Percentiles rank a stretch among this genome's conserved stretches.
Evolutionary conservation across 2,329 filamentous ascomycete genomes (phyloP).

Genomic region (Hypoxylon sp.): DNA sequence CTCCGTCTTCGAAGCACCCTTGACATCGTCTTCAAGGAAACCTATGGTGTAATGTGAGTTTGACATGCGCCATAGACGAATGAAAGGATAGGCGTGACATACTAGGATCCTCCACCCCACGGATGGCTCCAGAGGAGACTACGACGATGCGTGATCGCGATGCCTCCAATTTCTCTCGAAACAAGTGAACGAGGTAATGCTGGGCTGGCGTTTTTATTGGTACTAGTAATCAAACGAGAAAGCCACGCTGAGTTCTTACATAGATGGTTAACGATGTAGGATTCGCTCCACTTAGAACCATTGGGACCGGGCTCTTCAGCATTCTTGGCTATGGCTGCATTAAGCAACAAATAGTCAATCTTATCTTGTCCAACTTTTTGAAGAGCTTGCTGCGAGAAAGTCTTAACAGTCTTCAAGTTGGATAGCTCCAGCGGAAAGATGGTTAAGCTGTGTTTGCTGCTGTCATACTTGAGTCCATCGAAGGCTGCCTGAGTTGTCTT

Average conservation of each 20-base stretch:
- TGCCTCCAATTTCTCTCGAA: conserved; percentile 63
- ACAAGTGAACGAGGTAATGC: conserved; percentile 66
- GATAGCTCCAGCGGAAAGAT: conserved; percentile 65
- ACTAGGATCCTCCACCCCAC: conserved; percentile 59
- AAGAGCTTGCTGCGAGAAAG: conserved; percentile 63
- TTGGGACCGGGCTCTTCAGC: conserved; percentile 56
- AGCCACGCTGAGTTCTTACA: conserved; percentile 55
- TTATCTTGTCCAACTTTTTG: conserved; percentile 58
- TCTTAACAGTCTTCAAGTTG: conserved; percentile 61
- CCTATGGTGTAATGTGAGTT: conserved; percentile 30
- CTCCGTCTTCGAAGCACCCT: conserved; percentile 56
- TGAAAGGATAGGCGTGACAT: conserved; percentile 27
- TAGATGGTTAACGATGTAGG: conserved; percentile 67
- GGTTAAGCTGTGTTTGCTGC: conserved; percentile 57
- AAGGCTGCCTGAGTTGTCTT: conserved; percentile 59
- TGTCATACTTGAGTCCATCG: conserved; percentile 60
- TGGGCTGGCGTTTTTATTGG: conserved; percentile 59
- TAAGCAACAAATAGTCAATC: conserved; percentile 66
- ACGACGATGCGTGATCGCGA: conserved; percentile 65
- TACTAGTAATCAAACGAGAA: not conserved
- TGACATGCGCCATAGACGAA: not conserved
- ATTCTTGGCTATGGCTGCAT: conserved; percentile 61
- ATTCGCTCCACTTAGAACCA: conserved; percentile 66
- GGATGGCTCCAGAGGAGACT: conserved; percentile 66
- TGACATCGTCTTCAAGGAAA: conserved; percentile 49